Conservation (phyloP, 106 monocot genomes). For the Dendrobium catenatum region DNA sequence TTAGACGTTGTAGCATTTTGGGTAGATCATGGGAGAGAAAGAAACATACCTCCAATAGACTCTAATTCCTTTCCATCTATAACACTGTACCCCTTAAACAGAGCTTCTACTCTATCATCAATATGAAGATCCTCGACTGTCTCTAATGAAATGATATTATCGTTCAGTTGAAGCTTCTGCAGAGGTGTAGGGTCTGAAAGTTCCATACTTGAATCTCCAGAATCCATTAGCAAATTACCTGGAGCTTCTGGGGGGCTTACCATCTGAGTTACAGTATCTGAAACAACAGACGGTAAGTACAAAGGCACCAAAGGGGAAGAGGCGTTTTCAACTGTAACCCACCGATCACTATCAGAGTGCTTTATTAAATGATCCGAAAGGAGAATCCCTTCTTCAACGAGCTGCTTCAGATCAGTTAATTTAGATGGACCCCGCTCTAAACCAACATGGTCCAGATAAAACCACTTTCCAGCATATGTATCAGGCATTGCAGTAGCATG, state of each 20-base stretch:
- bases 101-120: slow-evolving; percentile 70
- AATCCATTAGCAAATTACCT: slow-evolving; percentile 57
- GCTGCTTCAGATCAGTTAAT: slow-evolving; percentile 62
- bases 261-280: slow-evolving; percentile 62
- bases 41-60: slow-evolving; percentile 64
- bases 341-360: slow-evolving; percentile 71
- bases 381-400: slow-evolving; percentile 74
- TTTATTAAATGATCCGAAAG: slow-evolving; percentile 96
- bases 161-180: slow-evolving; percentile 13
- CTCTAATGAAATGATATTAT: slow-evolving; percentile 16
- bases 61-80: slow-evolving; percentile 73
- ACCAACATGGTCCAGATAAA: slow-evolving; percentile 82
- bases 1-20: not conserved
- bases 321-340: slow-evolving; percentile 99
- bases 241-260: slow-evolving; percentile 73
- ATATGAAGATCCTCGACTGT: slow-evolving; percentile 37
- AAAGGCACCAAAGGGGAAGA: slow-evolving; percentile 64
- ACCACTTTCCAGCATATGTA: slow-evolving; percentile 64
- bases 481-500: slow-evolving; percentile 36
- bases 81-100: slow-evolving; percentile 66
- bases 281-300: slow-evolving; percentile 48
- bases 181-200: slow-evolving; percentile 14
- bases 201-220: slow-evolving; percentile 38
- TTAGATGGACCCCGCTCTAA: slow-evolving; percentile 81
- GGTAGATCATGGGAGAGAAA: slow-evolving; percentile 4